Percentiles rank a stretch among this genome's conserved stretches.
Evolutionary conservation across 345 rosid species (phyloP).

Genomic region (Murraya koenigii): DNA sequence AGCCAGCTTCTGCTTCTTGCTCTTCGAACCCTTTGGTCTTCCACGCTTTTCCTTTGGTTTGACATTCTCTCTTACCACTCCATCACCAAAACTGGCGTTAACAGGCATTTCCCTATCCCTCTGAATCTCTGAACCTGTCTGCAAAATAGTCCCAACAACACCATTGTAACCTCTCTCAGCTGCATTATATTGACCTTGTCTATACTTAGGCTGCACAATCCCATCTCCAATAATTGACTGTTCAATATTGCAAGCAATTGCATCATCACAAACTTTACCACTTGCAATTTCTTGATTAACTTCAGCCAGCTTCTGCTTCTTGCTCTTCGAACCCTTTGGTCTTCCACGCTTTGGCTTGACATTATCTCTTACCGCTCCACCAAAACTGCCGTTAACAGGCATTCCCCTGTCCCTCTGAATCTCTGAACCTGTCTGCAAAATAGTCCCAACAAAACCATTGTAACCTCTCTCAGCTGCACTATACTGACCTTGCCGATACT

Average conservation of each 20-base stretch:
- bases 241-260: too few species aligned
- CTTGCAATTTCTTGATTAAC: constrained; percentile 1
- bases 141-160: neutral
- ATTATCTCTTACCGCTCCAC: neutral
- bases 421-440: neutral
- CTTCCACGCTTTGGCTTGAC: constrained; percentile 5
- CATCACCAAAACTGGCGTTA: neutral
- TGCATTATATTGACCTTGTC: constrained; percentile 5
- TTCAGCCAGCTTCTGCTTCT: constrained; percentile 1
- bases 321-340: constrained; percentile 16
- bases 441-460: neutral
- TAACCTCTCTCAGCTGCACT: neutral
- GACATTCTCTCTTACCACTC: neutral
- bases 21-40: constrained; percentile 17
- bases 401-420: neutral
- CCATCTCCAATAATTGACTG: neutral
- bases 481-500: constrained; percentile 10
- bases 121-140: neutral
- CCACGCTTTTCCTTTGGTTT: constrained; percentile 7
- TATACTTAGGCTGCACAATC: neutral
- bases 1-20: constrained; percentile 1
- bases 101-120: neutral
- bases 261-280: neutral
- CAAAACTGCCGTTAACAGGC: neutral
- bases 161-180: neutral